Evolutionary conservation across 257 asterid species (phyloP).

Genomic region (Lycium barbarum): DNA sequence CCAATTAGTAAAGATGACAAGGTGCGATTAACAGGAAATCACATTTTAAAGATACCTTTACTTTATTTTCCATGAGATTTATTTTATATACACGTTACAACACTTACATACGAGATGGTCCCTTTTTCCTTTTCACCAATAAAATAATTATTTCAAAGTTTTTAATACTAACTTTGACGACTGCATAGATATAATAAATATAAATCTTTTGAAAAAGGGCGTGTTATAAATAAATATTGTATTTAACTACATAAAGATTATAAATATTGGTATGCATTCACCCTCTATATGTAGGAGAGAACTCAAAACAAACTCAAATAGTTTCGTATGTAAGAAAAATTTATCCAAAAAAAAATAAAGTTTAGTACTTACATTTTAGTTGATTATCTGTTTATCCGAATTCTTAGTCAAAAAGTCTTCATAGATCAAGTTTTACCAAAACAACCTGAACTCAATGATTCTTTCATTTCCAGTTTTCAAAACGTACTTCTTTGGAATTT

Average conservation of each 20-base stretch:
- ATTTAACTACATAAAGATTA: too few species aligned
- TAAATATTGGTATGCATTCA: too few species aligned
- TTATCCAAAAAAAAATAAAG: too few species aligned
- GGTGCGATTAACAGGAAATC: too few species aligned
- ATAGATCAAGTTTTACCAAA: background rate
- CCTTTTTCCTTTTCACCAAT: background rate
- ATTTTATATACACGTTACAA: too few species aligned
- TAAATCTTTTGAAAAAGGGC: background rate
- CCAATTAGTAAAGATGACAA: too few species aligned
- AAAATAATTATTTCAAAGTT: background rate
- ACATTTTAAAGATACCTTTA: too few species aligned
- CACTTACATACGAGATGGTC: too few species aligned
- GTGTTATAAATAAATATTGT: background rate
- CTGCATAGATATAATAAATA: background rate
- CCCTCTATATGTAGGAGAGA: background rate
- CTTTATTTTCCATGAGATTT: too few species aligned
- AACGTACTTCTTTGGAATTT: background rate
- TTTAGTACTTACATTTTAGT: too few species aligned
- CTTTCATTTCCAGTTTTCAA: background rate
- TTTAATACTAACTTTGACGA: background rate
- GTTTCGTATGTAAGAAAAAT: too few species aligned
- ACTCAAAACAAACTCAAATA: background rate
- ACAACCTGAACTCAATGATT: background rate
- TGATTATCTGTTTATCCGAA: background rate
- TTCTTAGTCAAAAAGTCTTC: background rate